These are phyloP conservation scores for Auricularia sp. DNA, from an alignment of 768 basidiomycete genomes.

Conservation along the genomic window DNA sequence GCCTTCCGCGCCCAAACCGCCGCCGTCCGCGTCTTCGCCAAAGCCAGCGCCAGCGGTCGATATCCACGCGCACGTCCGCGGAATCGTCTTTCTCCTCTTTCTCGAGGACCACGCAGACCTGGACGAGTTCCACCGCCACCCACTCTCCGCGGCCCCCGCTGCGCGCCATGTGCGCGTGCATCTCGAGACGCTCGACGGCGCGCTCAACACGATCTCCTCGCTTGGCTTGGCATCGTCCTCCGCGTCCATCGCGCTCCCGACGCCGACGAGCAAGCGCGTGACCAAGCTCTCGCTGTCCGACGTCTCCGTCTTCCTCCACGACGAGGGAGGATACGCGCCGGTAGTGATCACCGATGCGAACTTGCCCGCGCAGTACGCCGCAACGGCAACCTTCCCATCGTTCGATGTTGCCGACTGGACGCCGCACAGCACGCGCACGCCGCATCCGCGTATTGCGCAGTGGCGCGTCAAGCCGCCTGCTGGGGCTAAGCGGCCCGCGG, in stretches of 20 bases:
- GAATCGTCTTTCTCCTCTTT: conserved; percentile 41
- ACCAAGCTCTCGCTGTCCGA: conserved; percentile 34
- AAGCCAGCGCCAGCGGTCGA: conserved; percentile 18
- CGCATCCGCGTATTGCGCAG: conserved; percentile 44
- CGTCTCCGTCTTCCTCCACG: conserved; percentile 40
- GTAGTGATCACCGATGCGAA: conserved; percentile 67
- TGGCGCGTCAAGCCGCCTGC: conserved; percentile 43
- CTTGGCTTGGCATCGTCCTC: conserved; percentile 13
- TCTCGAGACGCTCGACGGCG: conserved; percentile 28
- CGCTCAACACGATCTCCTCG: conserved; percentile 18
- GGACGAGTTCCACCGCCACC: conserved; percentile 43
- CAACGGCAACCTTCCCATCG: conserved; percentile 31
- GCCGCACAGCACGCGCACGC: conserved; percentile 25
- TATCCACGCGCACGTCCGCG: conserved; percentile 28
- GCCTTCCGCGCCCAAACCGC: conserved; percentile 17
- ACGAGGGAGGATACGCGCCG: conserved; percentile 32
- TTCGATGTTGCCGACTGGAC: conserved; percentile 63
- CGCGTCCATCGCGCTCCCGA: neutral
- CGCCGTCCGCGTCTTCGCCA: conserved; percentile 22
- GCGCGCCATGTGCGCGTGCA: conserved; percentile 45
- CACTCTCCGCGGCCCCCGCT: conserved; percentile 47
- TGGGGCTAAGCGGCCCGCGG: conserved; percentile 3
- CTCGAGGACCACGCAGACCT: conserved; percentile 18
- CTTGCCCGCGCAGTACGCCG: conserved; percentile 48
- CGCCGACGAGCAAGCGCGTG: conserved; percentile 6